Base-by-base conservation (phyloP, 2,329 filamentous ascomycete species). In the Trichoderma cornu-damae region DNA sequence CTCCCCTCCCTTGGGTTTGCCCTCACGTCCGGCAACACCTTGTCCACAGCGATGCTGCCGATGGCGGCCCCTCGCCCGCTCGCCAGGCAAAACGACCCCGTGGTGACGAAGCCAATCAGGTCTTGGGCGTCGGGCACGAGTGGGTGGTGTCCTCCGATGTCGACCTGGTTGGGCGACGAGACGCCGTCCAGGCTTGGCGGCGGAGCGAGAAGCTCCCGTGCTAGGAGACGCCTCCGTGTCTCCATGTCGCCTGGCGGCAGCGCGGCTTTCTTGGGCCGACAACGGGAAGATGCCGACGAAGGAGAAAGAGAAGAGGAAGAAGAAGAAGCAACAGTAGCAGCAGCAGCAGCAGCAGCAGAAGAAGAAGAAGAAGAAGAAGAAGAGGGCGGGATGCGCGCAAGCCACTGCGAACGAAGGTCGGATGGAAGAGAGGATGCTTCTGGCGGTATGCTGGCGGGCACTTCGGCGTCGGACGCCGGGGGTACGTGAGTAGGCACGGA, bases 101-200 rank as follows among this genome's bases (percentile, higher is more conserved):
- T 88, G 2, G 91, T 96, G 22, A 96, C 86, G 69, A 96, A 99
- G 0, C 94, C 94, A 50, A 97, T 82, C 11, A 97, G 77, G 68
- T 96, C 89, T 20, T 81, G 77, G 61, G 85, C 84, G 8, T 79
- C 77, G 0, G 93, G 93, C n/a, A 91, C 84, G 0, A 84, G 67
- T 0, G 87, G 86, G 63, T 87, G 82, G 63, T 87, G 82, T 0
- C 76, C 75, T 22, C 72, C 68, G 72, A 79, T 68, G 61, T 72
- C 70, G 50, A 64, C 67, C 56, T 68, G 69, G 60, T 71, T 76
- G 14, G 73, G 24, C 3, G 24, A 9, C 22, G 73, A 16, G 72
- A 71, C 12, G 2, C 22, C 8, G 4, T 50, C 30, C 2, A 70
- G 67, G 18, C 68, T 66, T 28, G 44, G 60, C 18, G 63, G 71